These are phyloP conservation scores for Saksenaea vasiformis DNA, from an alignment of 371 early-diverging fungal species.

Conservation along the genomic window DNA sequence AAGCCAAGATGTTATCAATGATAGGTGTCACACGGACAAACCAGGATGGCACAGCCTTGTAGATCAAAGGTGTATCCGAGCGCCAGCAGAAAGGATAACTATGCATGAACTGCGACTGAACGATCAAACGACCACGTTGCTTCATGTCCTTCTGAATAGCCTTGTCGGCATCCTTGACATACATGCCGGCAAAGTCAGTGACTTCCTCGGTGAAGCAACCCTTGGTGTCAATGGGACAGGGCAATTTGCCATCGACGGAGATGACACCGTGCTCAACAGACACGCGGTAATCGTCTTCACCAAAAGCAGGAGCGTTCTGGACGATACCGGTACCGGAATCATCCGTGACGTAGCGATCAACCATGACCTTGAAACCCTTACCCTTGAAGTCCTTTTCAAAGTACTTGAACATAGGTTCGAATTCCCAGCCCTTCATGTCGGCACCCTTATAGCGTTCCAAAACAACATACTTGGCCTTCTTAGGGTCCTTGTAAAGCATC, in stretches of 20 bases:
- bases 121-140: constrained; percentile 80
- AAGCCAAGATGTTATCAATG: constrained; percentile 84
- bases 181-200: constrained; percentile 84
- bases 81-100: constrained; percentile 98
- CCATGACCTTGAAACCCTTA: constrained; percentile 87
- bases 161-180: constrained; percentile 99
- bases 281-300: constrained; percentile 99
- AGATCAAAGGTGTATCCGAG: constrained; percentile 99
- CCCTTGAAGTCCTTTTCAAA: constrained; percentile 73
- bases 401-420: constrained; percentile 93
- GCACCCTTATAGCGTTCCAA: constrained; percentile 82
- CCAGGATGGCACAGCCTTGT: constrained; percentile 99
- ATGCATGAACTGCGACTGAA: constrained; percentile 88
- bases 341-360: constrained; percentile 95
- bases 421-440: constrained; percentile 89
- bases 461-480: constrained; percentile 93
- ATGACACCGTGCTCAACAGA: constrained; percentile 88
- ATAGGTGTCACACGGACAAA: constrained; percentile 94
- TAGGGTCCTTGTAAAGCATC: constrained; percentile 90
- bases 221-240: constrained; percentile 96
- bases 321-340: constrained; percentile 99
- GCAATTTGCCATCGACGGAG: constrained; percentile 82
- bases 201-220: constrained; percentile 90
- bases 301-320: constrained; percentile 99
- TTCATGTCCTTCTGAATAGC: constrained; percentile 92